Conservation (phyloP, 176 grass and related monocot species). For the Miscanthus lutarioriparius region DNA sequence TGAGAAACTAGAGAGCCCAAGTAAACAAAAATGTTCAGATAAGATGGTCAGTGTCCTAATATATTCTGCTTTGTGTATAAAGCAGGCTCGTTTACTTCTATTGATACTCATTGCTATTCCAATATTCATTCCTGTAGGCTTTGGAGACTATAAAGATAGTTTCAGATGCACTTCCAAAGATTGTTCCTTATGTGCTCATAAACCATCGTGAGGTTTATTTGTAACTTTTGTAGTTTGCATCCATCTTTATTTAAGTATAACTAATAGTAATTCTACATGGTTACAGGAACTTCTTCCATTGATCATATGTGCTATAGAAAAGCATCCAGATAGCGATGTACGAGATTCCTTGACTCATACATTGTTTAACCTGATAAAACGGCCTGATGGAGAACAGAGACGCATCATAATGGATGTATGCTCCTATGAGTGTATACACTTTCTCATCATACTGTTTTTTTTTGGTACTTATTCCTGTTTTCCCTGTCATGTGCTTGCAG, state of each 20-base stretch:
- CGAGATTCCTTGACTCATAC: constrained; percentile 96
- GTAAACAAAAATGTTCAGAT: constrained; percentile 65
- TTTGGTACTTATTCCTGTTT: constrained; percentile 5
- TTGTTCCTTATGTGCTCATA: constrained; percentile 97
- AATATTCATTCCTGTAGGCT: constrained; percentile 56
- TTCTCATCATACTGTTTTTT: constrained; percentile 1
- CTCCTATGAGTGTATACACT: constrained; percentile 3
- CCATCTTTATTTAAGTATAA: constrained; percentile 34
- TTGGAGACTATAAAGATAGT: constrained; percentile 95
- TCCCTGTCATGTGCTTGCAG: constrained; percentile 46
- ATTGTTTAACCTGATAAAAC: constrained; percentile 97
- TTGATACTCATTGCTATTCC: constrained; percentile 5
- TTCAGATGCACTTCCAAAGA: constrained; percentile 97
- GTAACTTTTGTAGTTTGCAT: constrained; percentile 37
- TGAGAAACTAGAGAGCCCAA: constrained; percentile 66
- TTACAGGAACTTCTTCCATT: constrained; percentile 96
- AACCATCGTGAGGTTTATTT: constrained; percentile 98
- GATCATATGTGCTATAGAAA: constrained; percentile 99
- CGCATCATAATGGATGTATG: constrained; percentile 94
- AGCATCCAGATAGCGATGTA: constrained; percentile 75
- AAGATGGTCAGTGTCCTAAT: constrained; percentile 66
- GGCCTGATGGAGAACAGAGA: constrained; percentile 88
- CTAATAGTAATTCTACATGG: constrained; percentile 38
- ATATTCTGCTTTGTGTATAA: constrained; percentile 19
- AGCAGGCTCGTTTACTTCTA: constrained; percentile 6